Evolutionary conservation across 2,329 filamentous ascomycete species (phyloP).

Genomic region (Emergomyces orientalis): DNA sequence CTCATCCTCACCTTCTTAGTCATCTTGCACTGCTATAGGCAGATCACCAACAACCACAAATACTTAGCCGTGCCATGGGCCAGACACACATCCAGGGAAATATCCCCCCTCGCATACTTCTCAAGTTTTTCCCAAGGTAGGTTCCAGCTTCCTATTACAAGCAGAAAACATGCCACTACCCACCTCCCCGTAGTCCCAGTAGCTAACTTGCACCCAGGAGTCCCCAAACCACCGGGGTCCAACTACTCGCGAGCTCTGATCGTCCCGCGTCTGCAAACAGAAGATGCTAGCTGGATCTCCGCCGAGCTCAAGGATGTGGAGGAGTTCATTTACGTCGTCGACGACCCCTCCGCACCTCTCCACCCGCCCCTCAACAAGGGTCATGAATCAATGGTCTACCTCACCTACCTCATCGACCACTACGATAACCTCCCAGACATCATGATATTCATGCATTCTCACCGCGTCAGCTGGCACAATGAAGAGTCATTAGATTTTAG

Average conservation of each 20-base stretch:
- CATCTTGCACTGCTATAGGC: not conserved
- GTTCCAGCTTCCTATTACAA: not conserved
- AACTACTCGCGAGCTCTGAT: slow-evolving; percentile 49
- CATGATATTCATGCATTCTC: slow-evolving; percentile 52
- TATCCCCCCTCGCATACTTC: not conserved
- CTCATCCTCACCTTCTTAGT: not conserved
- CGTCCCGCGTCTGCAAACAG: slow-evolving; percentile 43
- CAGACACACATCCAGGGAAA: not conserved
- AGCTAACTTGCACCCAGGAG: slow-evolving; percentile 20
- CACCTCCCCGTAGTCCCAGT: not conserved
- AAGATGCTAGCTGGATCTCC: slow-evolving; percentile 49
- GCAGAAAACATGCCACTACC: not conserved
- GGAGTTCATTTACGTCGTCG: slow-evolving; percentile 43
- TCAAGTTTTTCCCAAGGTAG: not conserved
- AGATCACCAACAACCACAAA: not conserved
- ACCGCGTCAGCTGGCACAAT: slow-evolving; percentile 52
- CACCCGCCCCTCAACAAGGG: slow-evolving; percentile 52
- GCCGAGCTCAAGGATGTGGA: slow-evolving; percentile 39
- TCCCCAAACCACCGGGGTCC: slow-evolving; percentile 36
- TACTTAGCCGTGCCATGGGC: not conserved
- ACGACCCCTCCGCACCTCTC: slow-evolving; percentile 42
- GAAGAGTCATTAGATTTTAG: slow-evolving; percentile 45
- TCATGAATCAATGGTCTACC: slow-evolving; percentile 53
- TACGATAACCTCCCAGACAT: slow-evolving; percentile 52
- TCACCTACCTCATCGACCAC: slow-evolving; percentile 55